These are phyloP conservation scores for Blastocrithidia nonstop DNA, from an alignment of 208 protist genomes.

Conservation along the genomic window DNA sequence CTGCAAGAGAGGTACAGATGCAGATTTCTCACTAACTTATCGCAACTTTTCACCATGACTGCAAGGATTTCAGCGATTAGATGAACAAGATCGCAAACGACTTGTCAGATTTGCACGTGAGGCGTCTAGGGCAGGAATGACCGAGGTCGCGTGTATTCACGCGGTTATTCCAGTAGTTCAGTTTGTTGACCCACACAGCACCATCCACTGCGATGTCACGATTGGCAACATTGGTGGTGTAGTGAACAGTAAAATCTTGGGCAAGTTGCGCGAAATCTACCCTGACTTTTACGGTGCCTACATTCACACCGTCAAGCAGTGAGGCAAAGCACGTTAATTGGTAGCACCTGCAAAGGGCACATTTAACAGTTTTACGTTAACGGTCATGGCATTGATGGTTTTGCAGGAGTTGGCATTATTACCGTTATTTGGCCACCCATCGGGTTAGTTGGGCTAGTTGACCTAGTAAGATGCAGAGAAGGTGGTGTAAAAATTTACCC, in stretches of 20 bases:
- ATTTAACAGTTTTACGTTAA: conserved; percentile 86
- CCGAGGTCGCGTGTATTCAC: conserved; percentile 54
- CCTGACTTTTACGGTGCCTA: conserved; percentile 79
- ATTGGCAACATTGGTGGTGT: conserved; percentile 83
- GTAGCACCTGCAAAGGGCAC: conserved; percentile 62
- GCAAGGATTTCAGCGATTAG: conserved; percentile 30
- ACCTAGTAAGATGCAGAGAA: conserved; percentile 37
- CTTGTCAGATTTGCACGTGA: conserved; percentile 63
- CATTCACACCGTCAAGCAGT: conserved; percentile 77
- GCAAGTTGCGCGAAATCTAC: conserved; percentile 37
- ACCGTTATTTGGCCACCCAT: conserved; percentile 47
- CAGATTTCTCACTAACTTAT: conserved; percentile 75
- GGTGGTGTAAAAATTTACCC: conserved; percentile 21
- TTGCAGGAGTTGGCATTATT: conserved; percentile 79
- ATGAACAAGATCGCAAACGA: conserved; percentile 51
- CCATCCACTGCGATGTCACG: conserved; percentile 68
- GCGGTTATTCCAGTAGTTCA: conserved; percentile 77
- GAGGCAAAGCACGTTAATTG: conserved; percentile 70
- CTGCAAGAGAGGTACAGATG: conserved; percentile 57
- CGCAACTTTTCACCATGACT: conserved; percentile 81
- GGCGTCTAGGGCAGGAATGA: conserved; percentile 61
- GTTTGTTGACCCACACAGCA: conserved; percentile 56
- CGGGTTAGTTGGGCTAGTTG: conserved; percentile 57
- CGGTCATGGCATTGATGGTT: conserved; percentile 82
- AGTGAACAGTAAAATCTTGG: conserved; percentile 73